phyloP scores from a whole-genome alignment of 345 rosid species.

The Rhizophora apiculata region DNA sequence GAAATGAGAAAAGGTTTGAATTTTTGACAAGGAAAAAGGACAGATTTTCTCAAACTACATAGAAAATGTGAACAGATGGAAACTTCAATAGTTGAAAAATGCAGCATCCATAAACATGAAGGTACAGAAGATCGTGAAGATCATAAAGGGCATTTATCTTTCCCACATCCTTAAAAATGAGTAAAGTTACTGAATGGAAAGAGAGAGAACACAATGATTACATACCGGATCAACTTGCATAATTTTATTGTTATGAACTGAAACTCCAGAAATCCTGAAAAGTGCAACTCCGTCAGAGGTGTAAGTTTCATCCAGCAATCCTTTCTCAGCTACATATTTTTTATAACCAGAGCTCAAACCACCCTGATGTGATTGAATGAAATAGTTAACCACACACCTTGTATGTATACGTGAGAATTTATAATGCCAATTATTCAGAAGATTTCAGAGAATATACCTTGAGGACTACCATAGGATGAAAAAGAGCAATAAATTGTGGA shows the following conservation, averaged over 20 bases:
- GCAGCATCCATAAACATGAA: too few relatives aligned
- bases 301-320: constrained; percentile 65
- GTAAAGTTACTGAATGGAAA: background rate
- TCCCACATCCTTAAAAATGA: background rate
- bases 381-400: constrained; percentile 11
- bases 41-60: background rate
- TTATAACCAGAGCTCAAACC: constrained; percentile 94
- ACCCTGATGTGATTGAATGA: constrained; percentile 53
- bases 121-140: too few relatives aligned
- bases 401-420: constrained; percentile 3
- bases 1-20: background rate
- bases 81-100: too few relatives aligned
- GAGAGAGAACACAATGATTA: constrained; percentile 18
- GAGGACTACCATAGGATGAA: constrained; percentile 85
- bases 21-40: background rate
- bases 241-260: constrained; percentile 64
- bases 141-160: too few relatives aligned
- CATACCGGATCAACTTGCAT: constrained; percentile 85
- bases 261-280: constrained; percentile 77
- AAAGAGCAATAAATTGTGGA: constrained; percentile 86
- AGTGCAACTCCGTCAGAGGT: constrained; percentile 69
- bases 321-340: constrained; percentile 57
- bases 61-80: too few relatives aligned
- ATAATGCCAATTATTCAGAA: background rate
- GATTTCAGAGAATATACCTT: constrained; percentile 49